Percentiles rank a stretch among this genome's conserved stretches.
Evolutionary conservation across 805 yeast species (phyloP).

Genomic region (Schwanniomyces polymorphus): DNA sequence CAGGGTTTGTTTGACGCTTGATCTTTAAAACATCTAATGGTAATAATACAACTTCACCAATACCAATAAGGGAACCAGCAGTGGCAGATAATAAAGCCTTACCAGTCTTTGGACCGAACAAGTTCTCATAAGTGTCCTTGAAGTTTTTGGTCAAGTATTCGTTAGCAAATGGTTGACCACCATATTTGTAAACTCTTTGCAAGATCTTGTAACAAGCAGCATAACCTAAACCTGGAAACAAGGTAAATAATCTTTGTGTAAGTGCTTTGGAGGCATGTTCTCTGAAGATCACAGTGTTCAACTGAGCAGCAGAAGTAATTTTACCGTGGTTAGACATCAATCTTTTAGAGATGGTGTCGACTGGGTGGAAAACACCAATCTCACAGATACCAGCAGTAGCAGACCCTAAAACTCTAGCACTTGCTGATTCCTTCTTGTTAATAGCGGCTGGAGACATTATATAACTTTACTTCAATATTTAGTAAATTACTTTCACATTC

Average conservation of each 20-base stretch:
- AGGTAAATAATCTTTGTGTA: constrained; percentile 69
- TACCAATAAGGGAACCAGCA: constrained; percentile 96
- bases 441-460: constrained; percentile 36
- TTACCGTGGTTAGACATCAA: constrained; percentile 79
- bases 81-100: constrained; percentile 96
- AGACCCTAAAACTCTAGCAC: constrained; percentile 93
- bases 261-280: constrained; percentile 74
- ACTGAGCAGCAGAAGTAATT: constrained; percentile 60
- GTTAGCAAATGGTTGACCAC: constrained; percentile 98
- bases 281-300: constrained; percentile 85
- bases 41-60: constrained; percentile 93
- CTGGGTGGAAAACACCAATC: constrained; percentile 97
- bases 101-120: constrained; percentile 92
- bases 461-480: neutral
- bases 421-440: constrained; percentile 85
- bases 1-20: constrained; percentile 99
- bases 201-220: constrained; percentile 96
- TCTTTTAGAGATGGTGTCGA: constrained; percentile 96
- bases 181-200: constrained; percentile 97
- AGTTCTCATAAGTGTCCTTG: constrained; percentile 64
- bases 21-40: constrained; percentile 97
- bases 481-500: neutral
- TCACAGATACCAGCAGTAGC: constrained; percentile 98
- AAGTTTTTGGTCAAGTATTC: constrained; percentile 82
- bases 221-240: constrained; percentile 97